Evolutionary conservation across 208 protist species (phyloP).

Genomic region (Entamoeba invadens): DNA sequence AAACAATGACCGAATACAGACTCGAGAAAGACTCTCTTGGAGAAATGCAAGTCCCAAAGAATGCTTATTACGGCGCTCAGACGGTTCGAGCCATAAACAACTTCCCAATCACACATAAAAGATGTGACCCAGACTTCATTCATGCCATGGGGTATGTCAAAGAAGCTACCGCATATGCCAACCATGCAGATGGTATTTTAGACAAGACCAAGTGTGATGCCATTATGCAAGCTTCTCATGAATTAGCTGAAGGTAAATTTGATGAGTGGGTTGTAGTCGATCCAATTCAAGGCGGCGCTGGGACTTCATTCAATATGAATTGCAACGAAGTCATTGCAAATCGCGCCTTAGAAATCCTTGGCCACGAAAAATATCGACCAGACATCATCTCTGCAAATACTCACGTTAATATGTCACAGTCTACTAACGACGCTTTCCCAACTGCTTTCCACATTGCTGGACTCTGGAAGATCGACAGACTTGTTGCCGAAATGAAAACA

Average conservation of each 20-base stretch:
- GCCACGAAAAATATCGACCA: conserved; percentile 60
- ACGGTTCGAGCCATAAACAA: not conserved
- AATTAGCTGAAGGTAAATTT: conserved; percentile 43
- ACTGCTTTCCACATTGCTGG: conserved; percentile 59
- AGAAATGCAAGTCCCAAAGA: not conserved
- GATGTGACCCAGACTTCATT: not conserved
- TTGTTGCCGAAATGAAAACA: conserved; percentile 29
- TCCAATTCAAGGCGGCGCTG: conserved; percentile 60
- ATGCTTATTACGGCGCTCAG: not conserved
- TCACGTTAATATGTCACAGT: conserved; percentile 66
- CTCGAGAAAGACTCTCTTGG: not conserved
- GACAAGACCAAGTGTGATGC: conserved; percentile 38
- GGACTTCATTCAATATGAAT: conserved; percentile 79
- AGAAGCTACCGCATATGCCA: conserved; percentile 46
- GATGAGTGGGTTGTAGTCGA: conserved; percentile 38
- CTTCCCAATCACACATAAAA: not conserved
- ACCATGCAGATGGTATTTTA: conserved; percentile 40
- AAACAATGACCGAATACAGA: not conserved
- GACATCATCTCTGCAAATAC: conserved; percentile 48
- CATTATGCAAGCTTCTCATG: conserved; percentile 48
- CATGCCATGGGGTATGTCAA: conserved; percentile 34
- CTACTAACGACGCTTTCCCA: conserved; percentile 62
- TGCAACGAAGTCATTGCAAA: conserved; percentile 57
- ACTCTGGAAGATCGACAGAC: conserved; percentile 31
- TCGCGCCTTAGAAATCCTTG: conserved; percentile 40